phyloP scores from a whole-genome alignment of 2,329 filamentous ascomycete species.

The Aspergillus sp. region DNA sequence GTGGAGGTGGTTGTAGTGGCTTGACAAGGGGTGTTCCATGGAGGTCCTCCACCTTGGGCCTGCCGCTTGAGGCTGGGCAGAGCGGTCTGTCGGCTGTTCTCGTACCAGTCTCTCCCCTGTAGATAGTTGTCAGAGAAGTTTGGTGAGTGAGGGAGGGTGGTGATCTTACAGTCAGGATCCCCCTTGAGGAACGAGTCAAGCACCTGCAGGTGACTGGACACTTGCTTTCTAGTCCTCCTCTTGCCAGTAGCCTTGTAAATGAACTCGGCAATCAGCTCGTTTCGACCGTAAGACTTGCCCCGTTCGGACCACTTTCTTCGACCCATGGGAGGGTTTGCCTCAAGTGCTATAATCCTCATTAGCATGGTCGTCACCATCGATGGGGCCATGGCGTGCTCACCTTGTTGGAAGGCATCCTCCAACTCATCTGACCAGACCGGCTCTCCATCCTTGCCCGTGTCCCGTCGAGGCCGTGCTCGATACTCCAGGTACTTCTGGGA shows the following conservation, averaged over 20 bases:
- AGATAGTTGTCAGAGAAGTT: constrained; percentile 2
- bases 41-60: constrained; percentile 33
- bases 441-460: constrained; percentile 44
- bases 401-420: constrained; percentile 50
- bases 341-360: constrained; percentile 42
- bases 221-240: constrained; percentile 55
- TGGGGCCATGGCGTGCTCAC: constrained; percentile 24
- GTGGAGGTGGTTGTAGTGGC: constrained; percentile 28
- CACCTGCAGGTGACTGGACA: constrained; percentile 65
- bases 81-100: constrained; percentile 33
- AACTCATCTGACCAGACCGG: constrained; percentile 47
- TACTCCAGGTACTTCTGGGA: constrained; percentile 47
- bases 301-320: constrained; percentile 53
- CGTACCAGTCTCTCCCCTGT: constrained; percentile 41
- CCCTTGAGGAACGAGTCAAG: constrained; percentile 56
- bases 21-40: constrained; percentile 32
- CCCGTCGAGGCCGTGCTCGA: constrained; percentile 41
- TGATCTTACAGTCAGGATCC: constrained; percentile 51
- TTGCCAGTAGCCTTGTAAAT: constrained; percentile 57
- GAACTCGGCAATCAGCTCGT: constrained; percentile 61
- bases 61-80: constrained; percentile 32
- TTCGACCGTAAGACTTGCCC: constrained; percentile 57
- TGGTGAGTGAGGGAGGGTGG: neutral
- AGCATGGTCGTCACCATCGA: neutral
- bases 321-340: constrained; percentile 58